A percentile compares a stretch with the other conserved stretches of the same genome.
Evolutionary conservation across 768 basidiomycete genomes (phyloP).

Genomic region (Pisolithus microcarpus): DNA sequence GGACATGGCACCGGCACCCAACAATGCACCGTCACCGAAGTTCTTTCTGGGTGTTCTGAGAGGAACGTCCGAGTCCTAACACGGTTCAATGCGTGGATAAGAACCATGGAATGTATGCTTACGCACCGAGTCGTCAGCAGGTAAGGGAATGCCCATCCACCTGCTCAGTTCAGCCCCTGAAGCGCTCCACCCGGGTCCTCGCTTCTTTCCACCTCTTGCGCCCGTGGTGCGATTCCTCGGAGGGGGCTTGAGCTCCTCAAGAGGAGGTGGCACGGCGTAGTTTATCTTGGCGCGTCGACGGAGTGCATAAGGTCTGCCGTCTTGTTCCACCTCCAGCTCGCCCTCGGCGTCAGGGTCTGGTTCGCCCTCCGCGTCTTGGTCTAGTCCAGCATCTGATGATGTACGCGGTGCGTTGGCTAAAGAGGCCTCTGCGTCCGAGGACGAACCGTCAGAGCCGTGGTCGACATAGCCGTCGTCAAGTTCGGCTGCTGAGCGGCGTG

Average conservation of each 20-base stretch:
- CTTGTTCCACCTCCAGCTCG: slow-evolving; percentile 35
- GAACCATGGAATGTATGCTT: not conserved
- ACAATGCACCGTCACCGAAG: slow-evolving; percentile 51
- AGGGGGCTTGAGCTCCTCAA: slow-evolving; percentile 53
- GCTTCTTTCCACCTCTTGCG: slow-evolving; percentile 32
- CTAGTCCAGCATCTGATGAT: slow-evolving; percentile 30
- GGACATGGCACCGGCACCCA: slow-evolving; percentile 38
- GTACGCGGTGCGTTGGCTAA: slow-evolving; percentile 47
- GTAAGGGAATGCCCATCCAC: slow-evolving; percentile 59
- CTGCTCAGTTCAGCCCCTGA: slow-evolving; percentile 68
- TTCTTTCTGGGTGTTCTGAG: slow-evolving; percentile 66
- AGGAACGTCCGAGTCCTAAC: slow-evolving; percentile 64
- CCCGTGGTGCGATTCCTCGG: slow-evolving; percentile 31
- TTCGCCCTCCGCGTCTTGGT: slow-evolving; percentile 33
- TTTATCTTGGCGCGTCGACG: slow-evolving; percentile 61
- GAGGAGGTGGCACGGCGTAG: slow-evolving; percentile 74
- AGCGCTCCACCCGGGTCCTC: slow-evolving; percentile 71
- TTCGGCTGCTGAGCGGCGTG: slow-evolving; percentile 23
- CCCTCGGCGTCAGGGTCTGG: slow-evolving; percentile 33
- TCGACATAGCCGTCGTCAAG: slow-evolving; percentile 49
- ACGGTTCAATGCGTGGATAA: not conserved
- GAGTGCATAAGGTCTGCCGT: slow-evolving; percentile 45
- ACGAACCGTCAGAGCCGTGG: slow-evolving; percentile 37
- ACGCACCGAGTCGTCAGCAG: slow-evolving; percentile 60
- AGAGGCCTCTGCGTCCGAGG: slow-evolving; percentile 52